Conservation (phyloP, 768 basidiomycete species). For the Agrocybe praecox region DNA sequence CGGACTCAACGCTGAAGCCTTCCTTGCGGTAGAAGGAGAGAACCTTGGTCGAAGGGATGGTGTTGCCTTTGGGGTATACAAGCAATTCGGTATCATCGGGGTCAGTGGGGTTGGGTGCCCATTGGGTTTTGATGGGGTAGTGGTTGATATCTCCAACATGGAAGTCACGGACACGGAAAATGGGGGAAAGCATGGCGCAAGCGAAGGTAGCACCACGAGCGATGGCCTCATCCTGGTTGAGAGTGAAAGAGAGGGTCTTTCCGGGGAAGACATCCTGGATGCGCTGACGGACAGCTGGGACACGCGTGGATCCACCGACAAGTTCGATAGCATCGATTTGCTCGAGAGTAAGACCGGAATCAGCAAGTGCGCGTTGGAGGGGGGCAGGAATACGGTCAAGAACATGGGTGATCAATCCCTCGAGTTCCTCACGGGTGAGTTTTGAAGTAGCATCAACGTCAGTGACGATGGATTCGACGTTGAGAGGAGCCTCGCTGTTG, state of each 20-base stretch:
- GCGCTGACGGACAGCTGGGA: conserved; percentile 87
- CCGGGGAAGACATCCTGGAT: conserved; percentile 85
- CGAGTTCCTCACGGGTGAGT: conserved; percentile 81
- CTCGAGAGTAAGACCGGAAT: conserved; percentile 80
- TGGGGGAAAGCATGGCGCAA: conserved; percentile 95
- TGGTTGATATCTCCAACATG: conserved; percentile 81
- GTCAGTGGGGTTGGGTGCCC: conserved; percentile 75
- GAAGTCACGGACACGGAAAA: conserved; percentile 98
- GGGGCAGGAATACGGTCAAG: conserved; percentile 79
- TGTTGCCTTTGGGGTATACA: conserved; percentile 87
- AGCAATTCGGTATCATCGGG: conserved; percentile 88
- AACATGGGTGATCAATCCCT: conserved; percentile 72
- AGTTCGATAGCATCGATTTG: conserved; percentile 92
- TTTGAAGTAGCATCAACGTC: conserved; percentile 92
- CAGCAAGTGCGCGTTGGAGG: conserved; percentile 75
- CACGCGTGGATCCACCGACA: conserved; percentile 90
- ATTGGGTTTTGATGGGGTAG: conserved; percentile 90
- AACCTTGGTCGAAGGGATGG: conserved; percentile 91
- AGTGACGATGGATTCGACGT: conserved; percentile 95
- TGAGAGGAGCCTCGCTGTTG: conserved; percentile 85
- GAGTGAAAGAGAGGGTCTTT: conserved; percentile 85
- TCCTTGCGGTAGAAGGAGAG: conserved; percentile 93
- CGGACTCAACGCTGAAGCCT: conserved; percentile 85
- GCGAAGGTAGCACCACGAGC: conserved; percentile 96
- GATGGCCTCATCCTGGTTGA: conserved; percentile 98